phyloP scores from a whole-genome alignment of 106 monocot species.

The Apostasia shenzhenica region DNA sequence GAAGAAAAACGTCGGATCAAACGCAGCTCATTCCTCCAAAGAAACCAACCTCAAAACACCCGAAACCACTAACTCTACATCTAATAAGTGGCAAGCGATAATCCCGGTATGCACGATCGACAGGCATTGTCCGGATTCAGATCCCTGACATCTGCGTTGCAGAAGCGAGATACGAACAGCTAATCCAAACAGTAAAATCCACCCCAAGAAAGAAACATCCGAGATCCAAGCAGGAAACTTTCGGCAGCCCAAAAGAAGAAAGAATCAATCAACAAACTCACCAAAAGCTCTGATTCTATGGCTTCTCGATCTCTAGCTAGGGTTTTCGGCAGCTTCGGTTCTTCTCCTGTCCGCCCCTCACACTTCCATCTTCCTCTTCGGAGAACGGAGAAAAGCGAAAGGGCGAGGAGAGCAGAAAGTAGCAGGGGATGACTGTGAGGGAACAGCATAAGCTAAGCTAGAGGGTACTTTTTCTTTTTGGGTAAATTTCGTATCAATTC shows the following conservation, averaged over 20 bases:
- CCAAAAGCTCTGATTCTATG: not conserved
- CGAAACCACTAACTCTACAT: too few species aligned
- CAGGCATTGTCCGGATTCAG: too few species aligned
- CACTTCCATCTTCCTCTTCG: not conserved
- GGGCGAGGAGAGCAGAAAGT: constrained; percentile 1
- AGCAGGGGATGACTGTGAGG: constrained; percentile 6
- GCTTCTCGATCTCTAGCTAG: constrained; percentile 3
- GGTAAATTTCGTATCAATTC: not conserved
- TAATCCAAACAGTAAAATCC: too few species aligned
- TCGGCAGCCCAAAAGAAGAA: not conserved
- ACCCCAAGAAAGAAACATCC: too few species aligned
- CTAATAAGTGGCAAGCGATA: too few species aligned
- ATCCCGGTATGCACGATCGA: too few species aligned
- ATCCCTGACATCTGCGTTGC: too few species aligned
- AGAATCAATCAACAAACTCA: not conserved
- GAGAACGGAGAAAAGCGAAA: constrained; percentile 3
- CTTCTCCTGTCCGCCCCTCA: not conserved
- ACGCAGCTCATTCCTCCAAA: too few species aligned
- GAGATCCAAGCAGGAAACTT: not conserved
- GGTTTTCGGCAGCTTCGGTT: not conserved
- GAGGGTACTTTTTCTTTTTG: not conserved
- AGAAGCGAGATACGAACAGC: too few species aligned
- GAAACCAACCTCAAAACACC: too few species aligned
- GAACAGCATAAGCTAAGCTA: not conserved
- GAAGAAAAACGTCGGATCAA: too few species aligned